Evolutionary conservation across 345 rosid species (phyloP).

Genomic region (Eutrema japonicum): DNA sequence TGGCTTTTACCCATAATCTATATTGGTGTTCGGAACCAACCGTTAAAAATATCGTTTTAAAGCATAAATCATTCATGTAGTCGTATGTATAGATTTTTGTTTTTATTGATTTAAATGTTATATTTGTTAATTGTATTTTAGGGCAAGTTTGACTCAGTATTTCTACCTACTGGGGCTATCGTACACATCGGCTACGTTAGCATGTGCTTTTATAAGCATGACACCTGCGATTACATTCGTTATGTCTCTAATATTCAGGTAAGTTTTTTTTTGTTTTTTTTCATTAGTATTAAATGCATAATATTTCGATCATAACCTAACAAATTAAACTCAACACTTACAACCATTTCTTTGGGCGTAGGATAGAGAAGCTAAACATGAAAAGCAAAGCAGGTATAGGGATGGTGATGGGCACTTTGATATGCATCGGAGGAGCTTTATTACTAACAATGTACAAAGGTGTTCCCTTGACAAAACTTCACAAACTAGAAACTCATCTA

Average conservation of each 20-base stretch:
- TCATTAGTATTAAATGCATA: background rate
- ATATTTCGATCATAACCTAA: background rate
- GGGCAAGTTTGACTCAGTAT: constrained; percentile 71
- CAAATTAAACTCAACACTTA: background rate
- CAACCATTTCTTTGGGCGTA: constrained; percentile 21
- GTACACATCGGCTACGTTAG: constrained; percentile 69
- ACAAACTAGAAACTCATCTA: constrained; percentile 19
- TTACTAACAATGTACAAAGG: constrained; percentile 59
- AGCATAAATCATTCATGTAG: background rate
- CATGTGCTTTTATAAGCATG: constrained; percentile 72
- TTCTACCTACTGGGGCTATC: constrained; percentile 68
- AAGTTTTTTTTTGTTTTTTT: background rate
- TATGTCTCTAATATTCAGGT: constrained; percentile 71
- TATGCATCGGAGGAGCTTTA: constrained; percentile 67
- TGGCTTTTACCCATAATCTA: too few relatives aligned
- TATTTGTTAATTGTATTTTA: constrained; percentile 24
- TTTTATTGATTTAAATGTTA: background rate
- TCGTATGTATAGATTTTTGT: background rate
- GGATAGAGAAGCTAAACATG: constrained; percentile 58
- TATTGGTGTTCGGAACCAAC: too few relatives aligned
- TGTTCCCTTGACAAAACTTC: constrained; percentile 43
- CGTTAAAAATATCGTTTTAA: too few relatives aligned
- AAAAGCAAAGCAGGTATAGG: constrained; percentile 50
- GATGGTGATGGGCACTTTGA: constrained; percentile 56
- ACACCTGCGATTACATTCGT: constrained; percentile 72